These are phyloP conservation scores for Spiraea crenata DNA, from an alignment of 331 rosid species.

Conservation along the genomic window DNA sequence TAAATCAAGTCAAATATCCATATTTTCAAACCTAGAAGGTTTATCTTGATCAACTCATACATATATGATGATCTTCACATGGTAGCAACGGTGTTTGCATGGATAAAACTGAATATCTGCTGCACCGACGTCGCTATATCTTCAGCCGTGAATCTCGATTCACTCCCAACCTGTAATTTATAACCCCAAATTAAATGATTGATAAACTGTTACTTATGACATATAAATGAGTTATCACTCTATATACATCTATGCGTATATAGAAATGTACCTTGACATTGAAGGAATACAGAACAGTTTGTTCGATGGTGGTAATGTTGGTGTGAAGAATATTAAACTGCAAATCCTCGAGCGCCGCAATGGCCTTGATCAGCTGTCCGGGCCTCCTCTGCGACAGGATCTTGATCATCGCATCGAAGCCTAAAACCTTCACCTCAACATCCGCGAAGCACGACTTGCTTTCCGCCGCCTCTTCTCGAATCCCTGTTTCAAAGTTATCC, in stretches of 20 bases:
- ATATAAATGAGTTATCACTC: no score
- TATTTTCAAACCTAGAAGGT: no score
- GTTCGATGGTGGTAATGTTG: conserved; percentile 92
- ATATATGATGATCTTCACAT: conserved; percentile 28
- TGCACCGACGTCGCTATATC: conserved; percentile 94
- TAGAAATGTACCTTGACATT: conserved; percentile 69
- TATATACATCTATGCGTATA: background rate
- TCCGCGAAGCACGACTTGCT: conserved; percentile 91
- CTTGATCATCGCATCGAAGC: conserved; percentile 90
- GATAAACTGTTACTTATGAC: no score
- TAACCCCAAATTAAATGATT: background rate
- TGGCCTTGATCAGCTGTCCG: conserved; percentile 80
- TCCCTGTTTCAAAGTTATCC: conserved; percentile 52
- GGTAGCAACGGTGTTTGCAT: conserved; percentile 57
- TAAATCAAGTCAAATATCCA: no score
- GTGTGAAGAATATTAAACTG: conserved; percentile 90
- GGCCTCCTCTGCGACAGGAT: conserved; percentile 84
- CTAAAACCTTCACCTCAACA: conserved; percentile 88
- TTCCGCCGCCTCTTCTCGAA: conserved; percentile 78
- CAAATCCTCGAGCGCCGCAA: conserved; percentile 92
- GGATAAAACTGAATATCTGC: conserved; percentile 83
- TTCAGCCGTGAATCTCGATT: conserved; percentile 85
- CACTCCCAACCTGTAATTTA: conserved; percentile 58
- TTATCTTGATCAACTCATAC: no score
- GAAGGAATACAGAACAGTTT: conserved; percentile 92